phyloP scores from a whole-genome alignment of 108 stramenopile genomes.

The Aureococcus anophagefferens region DNA sequence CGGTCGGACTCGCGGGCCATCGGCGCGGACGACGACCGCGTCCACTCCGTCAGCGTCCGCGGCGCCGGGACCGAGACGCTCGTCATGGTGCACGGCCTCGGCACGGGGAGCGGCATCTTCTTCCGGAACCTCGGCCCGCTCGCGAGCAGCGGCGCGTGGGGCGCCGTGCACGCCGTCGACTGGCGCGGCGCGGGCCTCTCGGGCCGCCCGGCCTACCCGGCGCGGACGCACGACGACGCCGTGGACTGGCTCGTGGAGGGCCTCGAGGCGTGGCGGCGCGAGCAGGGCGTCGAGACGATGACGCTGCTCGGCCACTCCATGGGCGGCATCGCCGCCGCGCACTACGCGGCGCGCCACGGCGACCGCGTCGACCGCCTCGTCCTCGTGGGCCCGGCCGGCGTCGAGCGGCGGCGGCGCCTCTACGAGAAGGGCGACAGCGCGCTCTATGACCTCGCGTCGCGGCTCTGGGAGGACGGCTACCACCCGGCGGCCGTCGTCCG shows the following conservation, averaged over 20 bases:
- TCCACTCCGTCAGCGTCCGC: too few species aligned
- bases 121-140: neutral
- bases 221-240: neutral
- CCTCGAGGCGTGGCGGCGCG: neutral
- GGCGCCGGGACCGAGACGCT: neutral
- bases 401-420: neutral
- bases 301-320: neutral
- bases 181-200: slow-evolving; percentile 1
- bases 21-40: too few species aligned
- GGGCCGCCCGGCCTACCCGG: neutral
- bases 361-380: neutral
- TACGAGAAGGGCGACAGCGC: neutral
- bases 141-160: neutral
- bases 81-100: neutral
- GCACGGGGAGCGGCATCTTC: neutral
- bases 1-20: too few species aligned
- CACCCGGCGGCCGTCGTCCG: neutral
- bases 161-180: neutral
- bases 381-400: neutral
- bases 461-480: neutral
- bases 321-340: neutral
- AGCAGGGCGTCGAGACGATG: neutral
- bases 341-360: neutral
- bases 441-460: neutral
- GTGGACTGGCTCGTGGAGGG: neutral